These are phyloP conservation scores for Camillea tinctor DNA, from an alignment of 2,329 filamentous ascomycete genomes.

Conservation along the genomic window DNA sequence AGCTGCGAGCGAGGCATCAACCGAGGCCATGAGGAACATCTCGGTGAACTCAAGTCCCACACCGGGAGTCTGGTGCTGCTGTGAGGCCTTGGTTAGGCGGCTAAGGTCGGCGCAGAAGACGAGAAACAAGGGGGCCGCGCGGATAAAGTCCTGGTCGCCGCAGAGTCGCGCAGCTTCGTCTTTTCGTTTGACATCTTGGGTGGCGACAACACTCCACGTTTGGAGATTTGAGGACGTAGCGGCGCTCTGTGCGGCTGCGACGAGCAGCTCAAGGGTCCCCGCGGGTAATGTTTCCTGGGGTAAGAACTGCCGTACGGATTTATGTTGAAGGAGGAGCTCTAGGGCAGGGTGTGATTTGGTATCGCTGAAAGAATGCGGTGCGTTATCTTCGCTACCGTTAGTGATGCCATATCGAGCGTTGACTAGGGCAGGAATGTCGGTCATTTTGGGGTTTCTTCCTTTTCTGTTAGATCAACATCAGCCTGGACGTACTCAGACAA, in stretches of 20 bases:
- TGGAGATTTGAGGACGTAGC: conserved; percentile 36
- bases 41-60: conserved; percentile 30
- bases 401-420: background rate
- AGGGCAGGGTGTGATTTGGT: conserved; percentile 16
- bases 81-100: conserved; percentile 27
- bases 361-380: background rate
- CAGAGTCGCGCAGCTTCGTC: conserved; percentile 25
- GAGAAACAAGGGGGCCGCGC: conserved; percentile 31
- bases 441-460: background rate
- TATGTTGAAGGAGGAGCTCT: conserved; percentile 29
- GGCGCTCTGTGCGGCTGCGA: conserved; percentile 35
- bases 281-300: conserved; percentile 16
- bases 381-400: background rate
- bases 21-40: conserved; percentile 33
- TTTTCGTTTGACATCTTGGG: conserved; percentile 28
- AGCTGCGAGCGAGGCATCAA: conserved; percentile 32
- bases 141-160: conserved; percentile 33
- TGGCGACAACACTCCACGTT: conserved; percentile 33
- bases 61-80: conserved; percentile 18
- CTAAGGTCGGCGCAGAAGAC: conserved; percentile 34
- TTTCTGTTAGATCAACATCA: background rate
- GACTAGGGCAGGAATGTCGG: background rate
- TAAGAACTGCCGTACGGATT: conserved; percentile 30
- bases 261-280: conserved; percentile 28
- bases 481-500: background rate